phyloP scores from a whole-genome alignment of 2,329 filamentous ascomycete genomes.

The Myriosclerotinia curreyana region DNA sequence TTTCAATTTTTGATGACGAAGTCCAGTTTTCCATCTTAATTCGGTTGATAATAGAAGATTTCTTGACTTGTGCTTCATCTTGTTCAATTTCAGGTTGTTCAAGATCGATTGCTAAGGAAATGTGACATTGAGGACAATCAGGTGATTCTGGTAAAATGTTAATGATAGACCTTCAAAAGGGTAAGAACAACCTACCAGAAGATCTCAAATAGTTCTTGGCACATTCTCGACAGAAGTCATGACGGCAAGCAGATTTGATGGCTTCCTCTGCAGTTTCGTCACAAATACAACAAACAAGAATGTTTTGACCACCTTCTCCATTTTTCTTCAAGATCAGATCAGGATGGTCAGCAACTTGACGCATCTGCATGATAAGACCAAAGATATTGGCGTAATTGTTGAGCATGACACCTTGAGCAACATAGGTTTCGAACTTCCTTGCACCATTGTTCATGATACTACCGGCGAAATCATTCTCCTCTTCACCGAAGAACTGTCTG shows the following conservation, averaged over 20 bases:
- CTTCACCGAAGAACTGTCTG: conserved; percentile 94
- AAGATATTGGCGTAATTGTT: conserved; percentile 99
- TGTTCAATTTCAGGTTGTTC: conserved; percentile 96
- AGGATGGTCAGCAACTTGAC: conserved; percentile 94
- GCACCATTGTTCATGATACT: conserved; percentile 93
- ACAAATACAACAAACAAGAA: conserved; percentile 90
- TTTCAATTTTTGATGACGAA: conserved; percentile 95
- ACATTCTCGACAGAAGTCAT: conserved; percentile 85
- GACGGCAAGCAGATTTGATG: conserved; percentile 85
- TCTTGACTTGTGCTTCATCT: conserved; percentile 82
- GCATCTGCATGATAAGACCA: conserved; percentile 98
- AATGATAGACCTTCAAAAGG: conserved; percentile 20
- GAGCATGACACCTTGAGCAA: conserved; percentile 86
- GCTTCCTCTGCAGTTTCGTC: conserved; percentile 95
- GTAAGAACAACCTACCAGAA: conserved; percentile 55
- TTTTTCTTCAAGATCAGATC: conserved; percentile 91
- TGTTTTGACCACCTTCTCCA: conserved; percentile 79
- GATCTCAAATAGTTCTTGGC: conserved; percentile 77
- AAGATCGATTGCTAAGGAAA: conserved; percentile 82
- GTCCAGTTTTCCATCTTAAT: conserved; percentile 99
- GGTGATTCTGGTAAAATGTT: conserved; percentile 46
- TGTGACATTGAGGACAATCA: conserved; percentile 89
- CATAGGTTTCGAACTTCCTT: conserved; percentile 92
- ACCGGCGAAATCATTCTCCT: conserved; percentile 90
- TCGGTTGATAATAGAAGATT: conserved; percentile 95